Base-by-base conservation (phyloP, 306 rosid genomes). In the Geum urbanum region DNA sequence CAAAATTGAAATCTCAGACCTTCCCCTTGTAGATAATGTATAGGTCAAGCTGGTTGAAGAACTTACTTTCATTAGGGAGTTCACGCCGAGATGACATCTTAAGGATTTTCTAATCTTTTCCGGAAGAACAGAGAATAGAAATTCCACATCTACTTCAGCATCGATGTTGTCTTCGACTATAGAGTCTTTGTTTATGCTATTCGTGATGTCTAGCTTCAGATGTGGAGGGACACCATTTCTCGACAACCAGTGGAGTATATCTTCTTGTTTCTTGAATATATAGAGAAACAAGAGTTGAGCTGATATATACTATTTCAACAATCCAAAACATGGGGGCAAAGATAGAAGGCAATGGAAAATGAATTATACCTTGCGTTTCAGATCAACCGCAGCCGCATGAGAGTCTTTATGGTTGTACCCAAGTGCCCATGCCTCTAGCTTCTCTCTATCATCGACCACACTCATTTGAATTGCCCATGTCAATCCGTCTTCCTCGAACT, bases 161-260 rank as follows among this genome's bases (percentile, higher is more conserved):
- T 69, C 53, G 40, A 44, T 80, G 27, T 76, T 71, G 20, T 20
- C 32, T 9, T 14, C 22, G 56, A 63, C 27, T 1, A 41, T 0
- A 12, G 3, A 64, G 14, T 47, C 53, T 46, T 40, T 6, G 40
- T 66, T 39, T 47, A 66, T 54, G 5, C 46, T 70, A 50, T 15
- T 18, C 63, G 49, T 58, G 24, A 79, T 71, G 40, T n/a, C 37
- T 2, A 5, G 52, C 80, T 67, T 75, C 43, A 57, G 40, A 10
- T 71, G 53, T 15, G 37, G 48, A 0, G 77, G 80, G 67, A 79
- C 73, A 9, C 51, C 62, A 52, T 79, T 62, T 48, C 58, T 69
- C 20, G 49, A 12, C 61, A 71, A 18, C 83, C 80, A 79, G 4
- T 58, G 24, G 20, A 39, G 66, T 40, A 61, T n/a, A 3, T 40